These are phyloP conservation scores for Yamadazyma triangularis DNA, from an alignment of 1,139 yeast genomes.

Conservation along the genomic window DNA sequence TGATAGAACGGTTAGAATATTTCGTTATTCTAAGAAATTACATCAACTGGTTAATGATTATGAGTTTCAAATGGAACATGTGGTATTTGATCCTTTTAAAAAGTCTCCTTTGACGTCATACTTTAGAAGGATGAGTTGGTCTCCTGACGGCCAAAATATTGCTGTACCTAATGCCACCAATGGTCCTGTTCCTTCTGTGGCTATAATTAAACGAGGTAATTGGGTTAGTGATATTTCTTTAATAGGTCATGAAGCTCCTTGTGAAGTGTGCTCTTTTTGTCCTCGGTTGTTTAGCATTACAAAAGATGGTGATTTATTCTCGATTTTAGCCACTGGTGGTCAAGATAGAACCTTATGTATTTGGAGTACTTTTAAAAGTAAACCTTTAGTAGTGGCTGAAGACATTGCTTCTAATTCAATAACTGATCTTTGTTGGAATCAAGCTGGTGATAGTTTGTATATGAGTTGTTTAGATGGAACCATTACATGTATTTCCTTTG, in stretches of 20 bases:
- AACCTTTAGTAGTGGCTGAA: constrained; percentile 61
- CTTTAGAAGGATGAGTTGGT: constrained; percentile 91
- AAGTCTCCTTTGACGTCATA: constrained; percentile 91
- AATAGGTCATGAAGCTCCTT: constrained; percentile 95
- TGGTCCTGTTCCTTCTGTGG: constrained; percentile 91
- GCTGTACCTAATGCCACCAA: constrained; percentile 97
- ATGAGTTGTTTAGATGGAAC: constrained; percentile 84
- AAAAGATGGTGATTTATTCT: constrained; percentile 25
- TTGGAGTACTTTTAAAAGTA: constrained; percentile 61
- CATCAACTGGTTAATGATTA: constrained; percentile 59
- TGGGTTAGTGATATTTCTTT: constrained; percentile 89
- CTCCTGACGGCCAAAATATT: constrained; percentile 95
- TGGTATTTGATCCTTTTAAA: constrained; percentile 77
- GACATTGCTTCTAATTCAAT: constrained; percentile 61
- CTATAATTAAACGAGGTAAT: constrained; percentile 81
- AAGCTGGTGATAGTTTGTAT: constrained; percentile 68
- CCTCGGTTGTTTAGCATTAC: constrained; percentile 56
- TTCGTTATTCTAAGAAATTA: constrained; percentile 68
- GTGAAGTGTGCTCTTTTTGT: constrained; percentile 88
- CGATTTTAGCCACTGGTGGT: constrained; percentile 73
- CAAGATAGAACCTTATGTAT: constrained; percentile 70
- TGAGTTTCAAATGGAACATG: constrained; percentile 81
- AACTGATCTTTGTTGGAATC: constrained; percentile 75
- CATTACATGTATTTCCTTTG: constrained; percentile 67
- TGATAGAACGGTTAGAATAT: constrained; percentile 84